phyloP scores from a whole-genome alignment of 495 filamentous ascomycete species.

The Corynascus novoguineensis region DNA sequence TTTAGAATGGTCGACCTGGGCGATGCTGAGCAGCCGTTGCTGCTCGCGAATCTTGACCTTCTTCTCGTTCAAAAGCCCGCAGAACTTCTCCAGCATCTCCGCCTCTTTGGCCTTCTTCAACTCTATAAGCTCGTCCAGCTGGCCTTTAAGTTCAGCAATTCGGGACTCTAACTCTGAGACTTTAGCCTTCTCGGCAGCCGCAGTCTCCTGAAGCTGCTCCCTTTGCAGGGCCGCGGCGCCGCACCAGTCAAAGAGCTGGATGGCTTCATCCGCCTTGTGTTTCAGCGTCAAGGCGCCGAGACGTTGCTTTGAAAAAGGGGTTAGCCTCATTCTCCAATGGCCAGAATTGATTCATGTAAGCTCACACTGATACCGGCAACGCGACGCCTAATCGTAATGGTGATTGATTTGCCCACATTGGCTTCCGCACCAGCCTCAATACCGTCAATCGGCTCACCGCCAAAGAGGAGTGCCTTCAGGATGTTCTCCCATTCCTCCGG shows the following conservation, averaged over 20 bases:
- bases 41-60: constrained; percentile 88
- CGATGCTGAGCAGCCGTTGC: constrained; percentile 59
- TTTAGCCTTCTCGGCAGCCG: constrained; percentile 40
- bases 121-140: constrained; percentile 59
- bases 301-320: constrained; percentile 52
- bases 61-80: constrained; percentile 72
- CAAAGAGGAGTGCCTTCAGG: constrained; percentile 35
- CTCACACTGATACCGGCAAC: constrained; percentile 45
- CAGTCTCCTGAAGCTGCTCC: constrained; percentile 33
- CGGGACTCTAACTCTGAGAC: constrained; percentile 45
- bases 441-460: constrained; percentile 30
- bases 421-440: constrained; percentile 41
- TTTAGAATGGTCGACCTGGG: constrained; percentile 48
- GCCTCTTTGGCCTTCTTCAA: constrained; percentile 65
- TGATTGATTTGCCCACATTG: constrained; percentile 30
- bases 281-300: constrained; percentile 61
- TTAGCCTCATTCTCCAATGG: neutral
- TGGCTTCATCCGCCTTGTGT: constrained; percentile 56
- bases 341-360: neutral
- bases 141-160: constrained; percentile 44
- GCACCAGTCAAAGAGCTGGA: constrained; percentile 72
- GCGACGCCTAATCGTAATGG: constrained; percentile 40
- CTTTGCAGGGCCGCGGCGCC: constrained; percentile 35
- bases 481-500: constrained; percentile 44
- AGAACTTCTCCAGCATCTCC: constrained; percentile 65